These are phyloP conservation scores for Cadophora sp. DNA, from an alignment of 2,329 filamentous ascomycete genomes.

Conservation along the genomic window DNA sequence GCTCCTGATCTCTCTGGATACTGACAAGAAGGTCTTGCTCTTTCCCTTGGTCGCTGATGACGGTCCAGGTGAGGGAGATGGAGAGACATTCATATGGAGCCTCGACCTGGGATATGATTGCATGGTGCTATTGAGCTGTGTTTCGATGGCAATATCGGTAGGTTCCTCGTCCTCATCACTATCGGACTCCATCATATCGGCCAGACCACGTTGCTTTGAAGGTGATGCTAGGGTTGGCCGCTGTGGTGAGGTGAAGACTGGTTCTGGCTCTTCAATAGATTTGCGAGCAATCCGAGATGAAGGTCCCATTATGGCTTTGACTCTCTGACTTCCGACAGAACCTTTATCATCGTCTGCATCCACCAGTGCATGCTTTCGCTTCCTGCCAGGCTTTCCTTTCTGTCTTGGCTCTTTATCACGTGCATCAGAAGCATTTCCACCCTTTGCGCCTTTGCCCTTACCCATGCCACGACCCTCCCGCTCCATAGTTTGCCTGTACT, in stretches of 20 bases:
- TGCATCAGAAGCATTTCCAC: slow-evolving; percentile 7
- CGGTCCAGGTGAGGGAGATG: slow-evolving; percentile 5
- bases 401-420: not conserved
- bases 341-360: not conserved
- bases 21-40: not conserved
- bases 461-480: slow-evolving; percentile 16
- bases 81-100: not conserved
- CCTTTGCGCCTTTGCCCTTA: slow-evolving; percentile 18
- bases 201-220: slow-evolving; percentile 28
- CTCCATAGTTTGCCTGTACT: slow-evolving; percentile 47
- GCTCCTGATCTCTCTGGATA: not conserved
- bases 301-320: not conserved
- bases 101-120: not conserved
- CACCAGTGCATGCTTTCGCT: slow-evolving; percentile 17
- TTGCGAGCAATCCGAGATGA: slow-evolving; percentile 7
- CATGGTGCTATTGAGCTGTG: slow-evolving; percentile 6
- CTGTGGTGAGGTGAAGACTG: slow-evolving; percentile 24
- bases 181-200: slow-evolving; percentile 26
- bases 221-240: slow-evolving; percentile 37
- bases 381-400: slow-evolving; percentile 20
- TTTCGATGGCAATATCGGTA: slow-evolving; percentile 15
- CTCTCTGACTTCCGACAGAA: not conserved
- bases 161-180: slow-evolving; percentile 29
- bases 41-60: not conserved
- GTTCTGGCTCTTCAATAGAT: slow-evolving; percentile 10